phyloP scores from a whole-genome alignment of 1,139 yeast genomes.

The Pichiaceae sp. region DNA sequence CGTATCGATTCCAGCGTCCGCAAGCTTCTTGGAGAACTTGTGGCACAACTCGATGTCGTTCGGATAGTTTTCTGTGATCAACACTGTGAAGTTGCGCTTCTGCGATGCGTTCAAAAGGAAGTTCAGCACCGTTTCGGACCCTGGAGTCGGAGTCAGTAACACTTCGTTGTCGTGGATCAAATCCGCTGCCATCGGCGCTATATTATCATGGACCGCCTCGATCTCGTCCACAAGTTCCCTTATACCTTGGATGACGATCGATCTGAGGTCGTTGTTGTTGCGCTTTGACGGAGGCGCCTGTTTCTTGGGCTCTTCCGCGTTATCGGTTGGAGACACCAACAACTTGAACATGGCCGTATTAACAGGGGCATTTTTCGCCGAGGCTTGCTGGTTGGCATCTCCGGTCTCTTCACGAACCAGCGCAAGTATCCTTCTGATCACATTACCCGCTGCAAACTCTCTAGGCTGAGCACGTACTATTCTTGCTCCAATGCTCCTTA shows the following conservation, averaged over 20 bases:
- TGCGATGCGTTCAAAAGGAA: constrained; percentile 81
- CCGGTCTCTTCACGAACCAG: constrained; percentile 78
- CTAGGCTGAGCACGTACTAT: constrained; percentile 62
- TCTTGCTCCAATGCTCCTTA: constrained; percentile 55
- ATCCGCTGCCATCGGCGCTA: constrained; percentile 85
- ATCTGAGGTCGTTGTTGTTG: constrained; percentile 50
- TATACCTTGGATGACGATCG: constrained; percentile 89
- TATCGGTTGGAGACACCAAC: constrained; percentile 40
- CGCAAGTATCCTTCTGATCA: constrained; percentile 83
- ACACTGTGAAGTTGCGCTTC: constrained; percentile 85
- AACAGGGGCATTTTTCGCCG: constrained; percentile 41
- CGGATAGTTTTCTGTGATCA: constrained; percentile 90
- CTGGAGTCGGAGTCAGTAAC: constrained; percentile 88
- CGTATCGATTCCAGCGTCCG: constrained; percentile 83
- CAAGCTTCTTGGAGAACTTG: constrained; percentile 67
- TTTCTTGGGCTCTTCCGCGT: background rate
- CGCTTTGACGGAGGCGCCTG: constrained; percentile 14
- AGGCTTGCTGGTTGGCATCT: constrained; percentile 7
- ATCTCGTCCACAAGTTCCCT: constrained; percentile 91
- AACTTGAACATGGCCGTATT: constrained; percentile 85
- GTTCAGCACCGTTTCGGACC: constrained; percentile 79
- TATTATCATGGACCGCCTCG: constrained; percentile 79
- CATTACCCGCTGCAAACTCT: constrained; percentile 84
- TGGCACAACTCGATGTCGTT: constrained; percentile 74
- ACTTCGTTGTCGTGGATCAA: constrained; percentile 93